Percentiles rank a stretch among this genome's conserved stretches.
Conservation (phyloP, 805 yeast species). For the Wickerhamiella dianesei region DNA sequence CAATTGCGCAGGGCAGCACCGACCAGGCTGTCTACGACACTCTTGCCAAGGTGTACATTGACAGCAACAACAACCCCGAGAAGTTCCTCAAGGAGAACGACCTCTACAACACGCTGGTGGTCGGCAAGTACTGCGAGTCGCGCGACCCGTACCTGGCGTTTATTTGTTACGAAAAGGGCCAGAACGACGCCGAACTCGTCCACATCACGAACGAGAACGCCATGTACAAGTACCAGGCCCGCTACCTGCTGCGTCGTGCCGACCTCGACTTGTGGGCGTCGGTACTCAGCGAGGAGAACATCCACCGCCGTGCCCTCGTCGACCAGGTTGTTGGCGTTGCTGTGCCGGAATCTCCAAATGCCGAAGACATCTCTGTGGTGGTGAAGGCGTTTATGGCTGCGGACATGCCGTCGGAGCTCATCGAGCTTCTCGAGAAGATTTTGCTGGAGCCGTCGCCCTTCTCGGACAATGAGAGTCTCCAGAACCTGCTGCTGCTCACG, state of each 20-base stretch:
- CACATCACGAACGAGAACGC: constrained; percentile 90
- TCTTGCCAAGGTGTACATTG: constrained; percentile 93
- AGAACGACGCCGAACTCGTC: constrained; percentile 77
- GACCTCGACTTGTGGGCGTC: constrained; percentile 69
- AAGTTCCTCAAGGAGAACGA: constrained; percentile 86
- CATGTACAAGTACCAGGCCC: constrained; percentile 98
- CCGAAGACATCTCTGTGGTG: constrained; percentile 85
- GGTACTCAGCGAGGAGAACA: constrained; percentile 62
- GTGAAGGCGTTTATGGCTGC: constrained; percentile 95
- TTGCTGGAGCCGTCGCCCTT: constrained; percentile 95
- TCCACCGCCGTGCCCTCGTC: constrained; percentile 78
- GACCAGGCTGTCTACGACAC: constrained; percentile 91
- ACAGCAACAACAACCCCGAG: constrained; percentile 94
- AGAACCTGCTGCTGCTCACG: constrained; percentile 82
- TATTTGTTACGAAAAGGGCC: constrained; percentile 93
- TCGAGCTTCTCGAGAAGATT: constrained; percentile 89
- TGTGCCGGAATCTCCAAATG: constrained; percentile 91
- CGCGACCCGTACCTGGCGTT: constrained; percentile 97
- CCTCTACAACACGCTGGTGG: constrained; percentile 81
- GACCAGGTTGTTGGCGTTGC: constrained; percentile 95
- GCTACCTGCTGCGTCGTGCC: constrained; percentile 81
- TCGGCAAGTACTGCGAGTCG: constrained; percentile 97
- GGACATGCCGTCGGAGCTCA: constrained; percentile 80
- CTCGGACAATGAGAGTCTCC: constrained; percentile 87
- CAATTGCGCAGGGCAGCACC: constrained; percentile 64